A percentile compares a stretch with the other conserved stretches of the same genome.
Conservation (phyloP, 1,284 basidiomycete species). For the Cutaneotrichosporon sp. region DNA sequence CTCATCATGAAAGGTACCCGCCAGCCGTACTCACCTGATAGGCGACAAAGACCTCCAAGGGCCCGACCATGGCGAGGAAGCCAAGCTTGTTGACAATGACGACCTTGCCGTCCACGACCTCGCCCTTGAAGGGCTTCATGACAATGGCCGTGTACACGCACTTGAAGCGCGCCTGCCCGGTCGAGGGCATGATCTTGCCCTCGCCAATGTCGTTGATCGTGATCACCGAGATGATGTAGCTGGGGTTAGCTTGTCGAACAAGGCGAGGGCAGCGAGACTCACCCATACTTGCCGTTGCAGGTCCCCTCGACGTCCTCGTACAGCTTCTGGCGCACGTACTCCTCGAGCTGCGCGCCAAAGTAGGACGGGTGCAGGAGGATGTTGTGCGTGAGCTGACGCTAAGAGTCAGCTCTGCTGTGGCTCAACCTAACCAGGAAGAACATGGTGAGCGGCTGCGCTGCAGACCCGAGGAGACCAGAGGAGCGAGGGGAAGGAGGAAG, state of each 20-base stretch:
- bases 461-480: not conserved
- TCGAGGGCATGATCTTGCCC: conserved; percentile 87
- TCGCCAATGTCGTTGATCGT: conserved; percentile 84
- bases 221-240: conserved; percentile 96
- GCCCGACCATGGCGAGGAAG: conserved; percentile 87
- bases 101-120: conserved; percentile 96
- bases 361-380: conserved; percentile 97
- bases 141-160: conserved; percentile 90
- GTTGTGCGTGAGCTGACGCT: conserved; percentile 95
- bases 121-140: conserved; percentile 98
- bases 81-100: conserved; percentile 84
- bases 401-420: conserved; percentile 16
- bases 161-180: conserved; percentile 91
- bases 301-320: conserved; percentile 97
- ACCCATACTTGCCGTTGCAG: conserved; percentile 88
- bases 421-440: conserved; percentile 50
- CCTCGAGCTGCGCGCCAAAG: conserved; percentile 93
- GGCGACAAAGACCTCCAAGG: conserved; percentile 87
- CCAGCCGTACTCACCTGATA: conserved; percentile 69
- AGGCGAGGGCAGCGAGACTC: conserved; percentile 23
- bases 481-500: not conserved
- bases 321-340: conserved; percentile 88
- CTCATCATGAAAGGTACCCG: conserved; percentile 29
- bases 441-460: conserved; percentile 39
- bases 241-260: conserved; percentile 25